A percentile compares a stretch with the other conserved stretches of the same genome.
These are phyloP conservation scores for Schizothecium vesticola DNA, from an alignment of 495 filamentous ascomycete genomes.

Conservation along the genomic window DNA sequence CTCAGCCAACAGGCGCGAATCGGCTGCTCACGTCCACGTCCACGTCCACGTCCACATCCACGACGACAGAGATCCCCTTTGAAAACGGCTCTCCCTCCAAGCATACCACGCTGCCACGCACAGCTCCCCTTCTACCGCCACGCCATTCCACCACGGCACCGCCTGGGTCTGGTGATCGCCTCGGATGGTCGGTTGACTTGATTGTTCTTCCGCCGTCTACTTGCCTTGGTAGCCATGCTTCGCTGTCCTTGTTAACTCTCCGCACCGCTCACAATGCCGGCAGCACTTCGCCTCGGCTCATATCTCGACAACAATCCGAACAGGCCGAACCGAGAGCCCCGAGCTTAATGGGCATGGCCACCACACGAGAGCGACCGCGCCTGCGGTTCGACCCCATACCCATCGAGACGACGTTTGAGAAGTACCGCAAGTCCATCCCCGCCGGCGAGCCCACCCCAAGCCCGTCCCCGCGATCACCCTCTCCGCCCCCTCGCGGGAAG, in stretches of 20 bases:
- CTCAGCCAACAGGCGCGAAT: background rate
- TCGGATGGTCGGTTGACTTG: background rate
- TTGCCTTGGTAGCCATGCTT: background rate
- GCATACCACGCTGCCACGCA: background rate
- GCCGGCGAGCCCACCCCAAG: conserved; percentile 46
- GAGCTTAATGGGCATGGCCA: conserved; percentile 19
- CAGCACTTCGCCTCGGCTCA: background rate
- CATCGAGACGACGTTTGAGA: conserved; percentile 55
- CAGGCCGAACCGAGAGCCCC: background rate
- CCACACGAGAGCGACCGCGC: conserved; percentile 27
- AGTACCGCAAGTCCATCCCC: conserved; percentile 41
- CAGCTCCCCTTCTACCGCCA: background rate
- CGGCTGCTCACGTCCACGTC: background rate
- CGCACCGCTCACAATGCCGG: background rate
- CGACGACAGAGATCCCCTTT: background rate
- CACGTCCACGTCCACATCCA: background rate
- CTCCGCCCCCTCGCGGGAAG: conserved; percentile 30
- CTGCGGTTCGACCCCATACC: conserved; percentile 54
- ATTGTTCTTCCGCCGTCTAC: background rate
- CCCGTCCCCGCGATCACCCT: conserved; percentile 41
- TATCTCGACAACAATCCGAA: background rate
- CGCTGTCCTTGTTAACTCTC: background rate
- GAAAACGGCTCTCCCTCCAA: background rate
- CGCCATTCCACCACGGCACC: background rate
- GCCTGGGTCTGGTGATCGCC: background rate